phyloP scores from a whole-genome alignment of 352 stramenopile species.

The Phytophthora sp. region DNA sequence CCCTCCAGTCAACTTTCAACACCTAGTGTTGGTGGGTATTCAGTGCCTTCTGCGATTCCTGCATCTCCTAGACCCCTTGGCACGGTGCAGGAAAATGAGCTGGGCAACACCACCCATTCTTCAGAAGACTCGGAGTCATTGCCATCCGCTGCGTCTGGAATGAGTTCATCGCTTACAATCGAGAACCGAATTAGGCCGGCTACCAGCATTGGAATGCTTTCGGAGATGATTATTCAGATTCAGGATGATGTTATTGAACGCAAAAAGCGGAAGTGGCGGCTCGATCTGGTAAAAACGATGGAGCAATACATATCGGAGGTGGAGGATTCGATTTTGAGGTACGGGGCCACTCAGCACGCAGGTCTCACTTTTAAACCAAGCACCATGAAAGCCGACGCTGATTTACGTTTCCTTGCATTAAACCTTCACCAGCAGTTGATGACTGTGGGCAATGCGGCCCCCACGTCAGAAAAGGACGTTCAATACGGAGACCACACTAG shows the following conservation, averaged over 20 bases:
- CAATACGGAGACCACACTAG: conserved; percentile 45
- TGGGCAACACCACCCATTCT: conserved; percentile 12
- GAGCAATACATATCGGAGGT: conserved; percentile 86
- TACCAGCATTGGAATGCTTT: conserved; percentile 78
- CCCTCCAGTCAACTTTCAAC: conserved; percentile 58
- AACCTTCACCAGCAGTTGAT: conserved; percentile 88
- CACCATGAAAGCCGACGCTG: conserved; percentile 86
- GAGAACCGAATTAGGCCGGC: conserved; percentile 33
- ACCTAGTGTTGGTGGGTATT: conserved; percentile 40
- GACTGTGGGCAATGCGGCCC: conserved; percentile 73
- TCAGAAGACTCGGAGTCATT: conserved; percentile 18
- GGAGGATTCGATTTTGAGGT: conserved; percentile 77
- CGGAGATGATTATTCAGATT: conserved; percentile 89
- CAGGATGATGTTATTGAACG: conserved; percentile 81
- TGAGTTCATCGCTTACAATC: conserved; percentile 9
- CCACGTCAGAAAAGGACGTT: conserved; percentile 62
- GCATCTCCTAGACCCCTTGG: conserved; percentile 36
- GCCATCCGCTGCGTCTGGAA: conserved; percentile 5
- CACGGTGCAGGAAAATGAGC: conserved; percentile 43
- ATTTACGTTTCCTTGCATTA: conserved; percentile 78
- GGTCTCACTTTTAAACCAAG: conserved; percentile 87
- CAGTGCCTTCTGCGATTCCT: conserved; percentile 29
- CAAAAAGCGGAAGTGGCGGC: conserved; percentile 83
- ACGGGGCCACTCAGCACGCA: conserved; percentile 67
- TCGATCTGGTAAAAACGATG: conserved; percentile 75